Evolutionary conservation across 148 eudicot species (phyloP).

Genomic region (Persicaria tinctoria): DNA sequence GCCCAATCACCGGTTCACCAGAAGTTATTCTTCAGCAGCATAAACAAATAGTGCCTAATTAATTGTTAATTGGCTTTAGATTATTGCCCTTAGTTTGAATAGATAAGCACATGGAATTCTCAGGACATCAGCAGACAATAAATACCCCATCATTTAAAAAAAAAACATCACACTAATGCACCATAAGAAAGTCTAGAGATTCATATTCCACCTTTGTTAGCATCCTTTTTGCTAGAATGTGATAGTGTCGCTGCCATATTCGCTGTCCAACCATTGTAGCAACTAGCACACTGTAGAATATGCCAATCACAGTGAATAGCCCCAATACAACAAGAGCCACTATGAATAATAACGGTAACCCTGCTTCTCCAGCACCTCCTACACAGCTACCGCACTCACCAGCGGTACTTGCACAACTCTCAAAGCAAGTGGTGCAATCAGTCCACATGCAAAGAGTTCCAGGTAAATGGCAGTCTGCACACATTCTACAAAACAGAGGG

Average conservation of each 20-base stretch:
- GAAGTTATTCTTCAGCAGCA: background rate
- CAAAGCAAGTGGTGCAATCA: conserved; percentile 83
- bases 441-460: conserved; percentile 98
- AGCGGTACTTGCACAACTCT: conserved; percentile 64
- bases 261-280: conserved; percentile 98
- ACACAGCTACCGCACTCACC: conserved; percentile 90
- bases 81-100: background rate
- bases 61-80: background rate
- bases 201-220: conserved; percentile 68
- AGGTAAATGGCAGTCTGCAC: conserved; percentile 84
- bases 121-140: background rate
- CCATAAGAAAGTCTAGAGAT: background rate
- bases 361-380: conserved; percentile 98
- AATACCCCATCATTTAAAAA: background rate
- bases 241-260: conserved; percentile 98
- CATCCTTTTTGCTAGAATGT: conserved; percentile 95
- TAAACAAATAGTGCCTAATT: background rate
- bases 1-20: background rate
- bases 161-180: background rate
- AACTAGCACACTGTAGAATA: conserved; percentile 88
- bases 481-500: conserved; percentile 36
- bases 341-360: conserved; percentile 64
- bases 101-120: background rate
- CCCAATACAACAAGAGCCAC: conserved; percentile 76
- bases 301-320: conserved; percentile 81